Base-by-base conservation (phyloP, 768 basidiomycete species). In the Lyophyllum atratum region DNA sequence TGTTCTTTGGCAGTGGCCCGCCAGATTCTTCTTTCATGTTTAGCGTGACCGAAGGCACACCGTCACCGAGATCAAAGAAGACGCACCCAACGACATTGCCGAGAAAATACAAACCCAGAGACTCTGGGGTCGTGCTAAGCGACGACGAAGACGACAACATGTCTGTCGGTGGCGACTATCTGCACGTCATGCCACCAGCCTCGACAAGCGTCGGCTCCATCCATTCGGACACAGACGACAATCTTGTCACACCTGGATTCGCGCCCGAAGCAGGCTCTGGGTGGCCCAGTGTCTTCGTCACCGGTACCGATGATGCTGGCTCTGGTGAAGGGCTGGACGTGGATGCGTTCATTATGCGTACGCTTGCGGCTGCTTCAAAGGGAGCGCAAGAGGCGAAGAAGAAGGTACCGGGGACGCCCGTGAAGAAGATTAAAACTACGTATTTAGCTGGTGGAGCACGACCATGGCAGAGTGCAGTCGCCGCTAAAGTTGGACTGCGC, bases 401-500 rank as follows among this genome's bases (percentile, higher is more conserved):
- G 77, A 85, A 79, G 54, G 82, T 84, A 6, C 91, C 91, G 1
- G 90, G 88, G 0, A 93, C 91, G 14, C 91, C 91, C 1, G 88
- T 91, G n/a, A 93, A 93, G 78, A 85, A 80, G 66, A 69, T 78
- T 55, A 86, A 86, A 71, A 85, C 83, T 21, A 78, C 80, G 39
- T 77, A 82, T 65, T 72, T 87, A 33, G 75, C 77, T 26, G 77
- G 77, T 57, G 77, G 76, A 55, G 81, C 84, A 49, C 77, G 90
- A 10, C 89, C 87, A 4, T 92, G 90, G 90, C 90, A 91, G 69
- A 92, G 90, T 65, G 90, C 90, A 3, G 81, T 92, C 19, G 81
- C 90, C 14, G 70, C 79, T 61, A 90, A 88, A 68, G 84, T 90
- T 47, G 85, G 83, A 3, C 69, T 76, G 24, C 71, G 76, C 26